phyloP scores from a whole-genome alignment of 345 rosid genomes.

The Capsella bursapastoris region DNA sequence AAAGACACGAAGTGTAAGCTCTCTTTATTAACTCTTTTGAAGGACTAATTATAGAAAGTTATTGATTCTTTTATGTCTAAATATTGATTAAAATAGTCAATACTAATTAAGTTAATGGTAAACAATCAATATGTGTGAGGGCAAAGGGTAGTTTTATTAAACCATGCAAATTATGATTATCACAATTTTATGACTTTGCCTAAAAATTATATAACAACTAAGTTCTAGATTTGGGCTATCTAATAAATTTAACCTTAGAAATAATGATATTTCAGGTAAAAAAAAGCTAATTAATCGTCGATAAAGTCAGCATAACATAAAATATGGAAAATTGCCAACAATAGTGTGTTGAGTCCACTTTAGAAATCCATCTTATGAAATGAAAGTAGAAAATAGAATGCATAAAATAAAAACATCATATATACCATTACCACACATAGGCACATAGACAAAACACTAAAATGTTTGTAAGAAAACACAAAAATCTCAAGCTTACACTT shows the following conservation, averaged over 20 bases:
- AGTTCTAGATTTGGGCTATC: not conserved
- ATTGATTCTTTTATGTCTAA: too few relatives aligned
- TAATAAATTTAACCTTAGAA: not conserved
- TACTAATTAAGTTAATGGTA: too few relatives aligned
- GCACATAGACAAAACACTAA: too few relatives aligned
- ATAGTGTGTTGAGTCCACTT: not conserved
- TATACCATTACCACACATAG: too few relatives aligned
- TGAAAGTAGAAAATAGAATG: too few relatives aligned
- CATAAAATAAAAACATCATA: too few relatives aligned
- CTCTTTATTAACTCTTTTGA: conserved; percentile 3
- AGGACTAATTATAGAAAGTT: not conserved
- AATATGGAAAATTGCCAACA: not conserved
- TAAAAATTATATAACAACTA: too few relatives aligned
- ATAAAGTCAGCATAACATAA: not conserved
- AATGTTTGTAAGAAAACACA: too few relatives aligned
- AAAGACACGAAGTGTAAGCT: not conserved
- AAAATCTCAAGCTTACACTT: too few relatives aligned
- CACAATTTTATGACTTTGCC: not conserved
- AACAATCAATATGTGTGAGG: too few relatives aligned
- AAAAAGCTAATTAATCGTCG: not conserved
- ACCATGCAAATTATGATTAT: not conserved
- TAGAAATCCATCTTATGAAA: not conserved
- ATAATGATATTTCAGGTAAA: not conserved
- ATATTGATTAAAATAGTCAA: too few relatives aligned
- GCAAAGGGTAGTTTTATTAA: not conserved